phyloP scores from a whole-genome alignment of 164 flowering plant genomes.

The Sedum album region DNA sequence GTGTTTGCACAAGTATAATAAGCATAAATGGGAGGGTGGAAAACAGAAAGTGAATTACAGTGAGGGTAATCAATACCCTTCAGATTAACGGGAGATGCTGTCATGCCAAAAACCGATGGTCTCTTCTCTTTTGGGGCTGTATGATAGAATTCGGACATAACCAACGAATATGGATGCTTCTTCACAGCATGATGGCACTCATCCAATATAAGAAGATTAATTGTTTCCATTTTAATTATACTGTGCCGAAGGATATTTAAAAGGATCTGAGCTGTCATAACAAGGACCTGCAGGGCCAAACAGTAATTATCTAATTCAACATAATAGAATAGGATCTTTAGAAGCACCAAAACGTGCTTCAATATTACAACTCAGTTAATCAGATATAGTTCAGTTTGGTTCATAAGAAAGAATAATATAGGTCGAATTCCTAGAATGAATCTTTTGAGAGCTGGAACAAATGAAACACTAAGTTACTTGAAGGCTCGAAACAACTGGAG shows the following conservation, averaged over 20 bases:
- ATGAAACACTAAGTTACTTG: not conserved
- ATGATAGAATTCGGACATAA: conserved; percentile 98
- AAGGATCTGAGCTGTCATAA: conserved; percentile 98
- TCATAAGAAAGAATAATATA: not conserved
- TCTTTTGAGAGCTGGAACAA: not conserved
- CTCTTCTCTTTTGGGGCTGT: conserved; percentile 86
- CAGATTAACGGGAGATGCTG: conserved; percentile 96
- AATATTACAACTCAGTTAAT: not conserved
- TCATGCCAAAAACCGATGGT: conserved; percentile 97
- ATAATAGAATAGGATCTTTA: not conserved
- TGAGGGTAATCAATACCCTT: conserved; percentile 44
- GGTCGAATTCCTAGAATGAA: not conserved
- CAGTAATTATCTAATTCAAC: not conserved
- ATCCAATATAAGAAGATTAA: conserved; percentile 85
- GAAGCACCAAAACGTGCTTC: not conserved
- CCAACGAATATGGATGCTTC: conserved; percentile 96
- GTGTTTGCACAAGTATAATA: not conserved
- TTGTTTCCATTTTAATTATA: conserved; percentile 89
- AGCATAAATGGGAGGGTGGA: conserved; percentile 1
- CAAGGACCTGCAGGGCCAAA: conserved; percentile 65
- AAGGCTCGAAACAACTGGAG: not conserved
- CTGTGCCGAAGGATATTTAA: conserved; percentile 95
- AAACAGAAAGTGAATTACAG: not conserved
- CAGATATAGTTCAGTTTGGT: not conserved
- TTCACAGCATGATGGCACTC: conserved; percentile 99